Conservation (phyloP, 257 asterid genomes). For the Solanum pennellii region DNA sequence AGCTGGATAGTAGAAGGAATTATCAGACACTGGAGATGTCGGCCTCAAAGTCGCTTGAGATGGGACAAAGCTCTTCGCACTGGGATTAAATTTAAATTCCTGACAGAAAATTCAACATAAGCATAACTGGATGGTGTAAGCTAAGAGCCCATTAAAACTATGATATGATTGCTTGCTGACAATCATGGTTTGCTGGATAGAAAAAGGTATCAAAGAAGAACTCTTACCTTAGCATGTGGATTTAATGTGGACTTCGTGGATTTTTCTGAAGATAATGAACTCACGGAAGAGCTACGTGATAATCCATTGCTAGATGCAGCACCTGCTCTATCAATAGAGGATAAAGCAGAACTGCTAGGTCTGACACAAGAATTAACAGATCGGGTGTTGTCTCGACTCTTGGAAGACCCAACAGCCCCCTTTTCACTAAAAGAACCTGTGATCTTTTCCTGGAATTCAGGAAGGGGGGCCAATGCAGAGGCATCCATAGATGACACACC, state of each 20-base stretch:
- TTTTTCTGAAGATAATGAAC: conserved; percentile 85
- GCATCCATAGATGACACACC: conserved; percentile 51
- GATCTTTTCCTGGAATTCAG: conserved; percentile 46
- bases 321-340: conserved; percentile 63
- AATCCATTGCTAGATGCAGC: conserved; percentile 55
- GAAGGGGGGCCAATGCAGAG: conserved; percentile 42
- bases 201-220: background rate
- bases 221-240: conserved; percentile 84
- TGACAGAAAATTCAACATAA: conserved; percentile 9
- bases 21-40: conserved; percentile 75
- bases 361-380: conserved; percentile 27
- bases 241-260: conserved; percentile 73
- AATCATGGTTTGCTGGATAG: background rate
- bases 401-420: conserved; percentile 32
- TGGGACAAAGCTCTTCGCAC: conserved; percentile 78
- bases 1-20: conserved; percentile 77
- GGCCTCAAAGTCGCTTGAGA: conserved; percentile 56
- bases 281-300: conserved; percentile 75
- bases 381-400: conserved; percentile 28
- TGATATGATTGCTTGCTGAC: background rate
- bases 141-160: background rate
- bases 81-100: conserved; percentile 90
- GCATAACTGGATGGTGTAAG: background rate
- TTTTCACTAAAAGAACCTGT: conserved; percentile 25
- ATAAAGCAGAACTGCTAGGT: conserved; percentile 57